Evolutionary conservation across 1,284 basidiomycete genomes (phyloP), one percentile per base, ranked within the genome.

Genomic region (Rhizopogon hawkerae): DNA sequence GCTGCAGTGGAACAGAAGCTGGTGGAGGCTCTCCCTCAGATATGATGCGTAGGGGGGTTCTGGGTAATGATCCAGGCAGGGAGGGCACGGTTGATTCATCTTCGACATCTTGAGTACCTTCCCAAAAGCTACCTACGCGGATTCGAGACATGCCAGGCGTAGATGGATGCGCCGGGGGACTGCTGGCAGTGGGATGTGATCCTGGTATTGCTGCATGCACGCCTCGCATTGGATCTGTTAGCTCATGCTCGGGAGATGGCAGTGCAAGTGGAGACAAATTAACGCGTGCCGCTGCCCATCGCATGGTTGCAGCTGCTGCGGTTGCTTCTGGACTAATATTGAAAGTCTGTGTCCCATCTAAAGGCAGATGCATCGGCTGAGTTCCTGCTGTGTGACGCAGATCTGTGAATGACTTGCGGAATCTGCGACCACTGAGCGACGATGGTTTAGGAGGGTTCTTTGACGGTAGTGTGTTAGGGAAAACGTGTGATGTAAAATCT

Each of bases 201-300:
- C 82, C 78, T 2, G 83, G 84, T 38, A 87, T 76, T 3, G 78
- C 71, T n/a, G 85, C 74, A 13, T 73, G 79, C 3, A 82, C 74
- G 6, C 81, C 77, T 14, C 85, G 79, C 79, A 92, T 82, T 0
- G 90, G 90, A 63, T 92, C 90, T 5, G 83, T 82, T 26, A 93
- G 74, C 60, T 93, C 90, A 57, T 87, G 82, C 61, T 93, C 91
- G 0, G 91, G 91, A 29, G 85, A 89, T 2, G 91, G 91, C 1
- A 92, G 72, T 0, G 85, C 81, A 9, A 93, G 73, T 0, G 91
- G 91, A 1, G 85, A 81, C 46, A 89, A 78, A 54, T 83, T 79
- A 10, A 86, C 81, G 46, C 82, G 74, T 11, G 83, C 77, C 4
- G 78, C 85, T 14, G 90, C 90, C 78, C 85, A 85, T 21, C 91